These are phyloP conservation scores for Irpex sp. DNA, from an alignment of 1,284 basidiomycete genomes.

Conservation along the genomic window DNA sequence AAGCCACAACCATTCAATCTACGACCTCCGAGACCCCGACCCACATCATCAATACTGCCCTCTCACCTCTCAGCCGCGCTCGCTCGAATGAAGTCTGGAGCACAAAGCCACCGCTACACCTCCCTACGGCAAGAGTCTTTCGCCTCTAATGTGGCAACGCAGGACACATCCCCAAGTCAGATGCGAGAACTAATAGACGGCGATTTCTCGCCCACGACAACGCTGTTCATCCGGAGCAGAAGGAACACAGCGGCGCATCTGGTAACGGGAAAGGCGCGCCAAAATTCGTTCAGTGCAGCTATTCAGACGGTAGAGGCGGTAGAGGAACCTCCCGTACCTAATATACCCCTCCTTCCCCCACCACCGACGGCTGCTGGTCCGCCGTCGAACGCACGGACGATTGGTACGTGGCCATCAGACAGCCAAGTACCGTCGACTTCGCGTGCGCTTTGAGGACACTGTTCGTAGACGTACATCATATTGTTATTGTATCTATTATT, in stretches of 20 bases:
- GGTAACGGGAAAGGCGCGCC: not conserved
- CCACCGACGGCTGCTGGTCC: not conserved
- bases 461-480: not conserved
- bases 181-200: not conserved
- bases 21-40: not conserved
- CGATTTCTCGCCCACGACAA: not conserved
- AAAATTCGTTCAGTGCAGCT: not conserved
- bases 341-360: not conserved
- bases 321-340: not conserved
- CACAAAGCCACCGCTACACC: not conserved
- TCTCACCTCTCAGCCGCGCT: not conserved
- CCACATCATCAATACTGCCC: not conserved
- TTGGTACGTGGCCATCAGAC: not conserved
- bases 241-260: not conserved
- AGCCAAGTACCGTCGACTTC: not conserved
- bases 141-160: not conserved
- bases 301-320: not conserved
- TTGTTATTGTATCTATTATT: not conserved
- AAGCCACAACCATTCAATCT: not conserved
- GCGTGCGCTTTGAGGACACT: not conserved
- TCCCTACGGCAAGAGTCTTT: not conserved
- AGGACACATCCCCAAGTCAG: not conserved
- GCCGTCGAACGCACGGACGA: too few species aligned
- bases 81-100: not conserved
- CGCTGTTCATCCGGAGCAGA: not conserved